These are phyloP conservation scores for Diaporthe caulivora DNA, from an alignment of 2,329 filamentous ascomycete genomes.

Conservation along the genomic window DNA sequence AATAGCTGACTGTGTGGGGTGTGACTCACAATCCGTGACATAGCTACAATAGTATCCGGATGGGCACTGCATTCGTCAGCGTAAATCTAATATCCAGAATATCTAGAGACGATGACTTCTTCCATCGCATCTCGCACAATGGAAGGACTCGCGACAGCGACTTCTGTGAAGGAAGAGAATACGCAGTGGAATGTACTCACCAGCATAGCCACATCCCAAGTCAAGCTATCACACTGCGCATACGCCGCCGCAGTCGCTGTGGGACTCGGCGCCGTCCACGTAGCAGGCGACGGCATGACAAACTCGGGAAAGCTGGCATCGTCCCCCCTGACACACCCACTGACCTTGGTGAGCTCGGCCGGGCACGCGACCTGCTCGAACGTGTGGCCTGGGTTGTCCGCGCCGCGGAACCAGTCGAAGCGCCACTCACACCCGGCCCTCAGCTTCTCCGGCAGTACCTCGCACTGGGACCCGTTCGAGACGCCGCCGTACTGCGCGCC, in stretches of 20 bases:
- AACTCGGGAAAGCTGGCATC: constrained; percentile 38
- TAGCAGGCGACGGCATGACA: constrained; percentile 34
- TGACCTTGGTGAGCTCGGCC: constrained; percentile 54
- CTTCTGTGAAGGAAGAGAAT: too few species aligned
- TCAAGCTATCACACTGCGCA: constrained; percentile 37
- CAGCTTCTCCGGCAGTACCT: constrained; percentile 57
- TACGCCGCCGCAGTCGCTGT: constrained; percentile 37
- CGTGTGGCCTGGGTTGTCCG: constrained; percentile 61
- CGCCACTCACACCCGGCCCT: constrained; percentile 64
- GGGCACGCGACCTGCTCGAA: constrained; percentile 63
- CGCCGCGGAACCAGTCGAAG: constrained; percentile 65
- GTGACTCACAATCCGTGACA: background rate
- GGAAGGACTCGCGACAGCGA: background rate
- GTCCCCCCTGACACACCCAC: constrained; percentile 49
- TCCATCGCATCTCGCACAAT: too few species aligned
- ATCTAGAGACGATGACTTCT: fast-evolving
- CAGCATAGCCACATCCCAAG: constrained; percentile 37
- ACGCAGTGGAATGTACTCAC: background rate
- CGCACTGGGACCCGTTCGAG: constrained; percentile 55
- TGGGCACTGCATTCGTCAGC: constrained; percentile 18
- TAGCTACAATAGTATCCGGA: constrained; percentile 14
- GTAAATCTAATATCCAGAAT: background rate
- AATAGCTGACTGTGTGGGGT: background rate
- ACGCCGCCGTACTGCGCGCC: constrained; percentile 60
- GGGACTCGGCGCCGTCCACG: constrained; percentile 33